Conservation (phyloP, 140 eudicot species). For the Senecio squalidus region DNA sequence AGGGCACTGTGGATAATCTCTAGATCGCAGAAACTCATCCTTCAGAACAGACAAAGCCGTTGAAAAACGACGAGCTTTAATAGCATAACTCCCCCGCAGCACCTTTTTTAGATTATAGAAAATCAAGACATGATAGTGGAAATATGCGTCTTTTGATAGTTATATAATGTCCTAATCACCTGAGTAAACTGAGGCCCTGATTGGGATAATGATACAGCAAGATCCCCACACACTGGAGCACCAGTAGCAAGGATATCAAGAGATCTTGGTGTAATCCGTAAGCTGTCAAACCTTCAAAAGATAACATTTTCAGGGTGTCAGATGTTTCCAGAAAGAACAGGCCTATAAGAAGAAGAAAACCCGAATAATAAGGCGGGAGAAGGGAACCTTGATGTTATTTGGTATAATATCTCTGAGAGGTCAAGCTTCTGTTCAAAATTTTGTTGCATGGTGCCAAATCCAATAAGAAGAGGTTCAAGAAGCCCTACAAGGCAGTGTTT, state of each 20-base stretch:
- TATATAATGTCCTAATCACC: conserved; percentile 33
- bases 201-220: conserved; percentile 96
- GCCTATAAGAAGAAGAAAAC: neutral
- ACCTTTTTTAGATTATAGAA: conserved; percentile 34
- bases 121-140: neutral
- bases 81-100: conserved; percentile 82
- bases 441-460: conserved; percentile 95
- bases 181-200: conserved; percentile 98
- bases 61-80: conserved; percentile 92
- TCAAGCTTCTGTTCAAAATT: conserved; percentile 96
- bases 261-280: conserved; percentile 97
- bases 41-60: conserved; percentile 92
- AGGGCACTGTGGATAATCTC: conserved; percentile 99
- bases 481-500: conserved; percentile 93
- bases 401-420: conserved; percentile 88
- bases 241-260: conserved; percentile 95
- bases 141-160: conserved; percentile 9
- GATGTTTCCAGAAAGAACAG: neutral
- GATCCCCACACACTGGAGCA: conserved; percentile 96
- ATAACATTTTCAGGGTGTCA: conserved; percentile 21
- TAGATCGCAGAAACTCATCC: conserved; percentile 93
- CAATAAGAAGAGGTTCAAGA: conserved; percentile 99
- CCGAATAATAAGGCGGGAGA: neutral
- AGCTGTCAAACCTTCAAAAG: conserved; percentile 80
- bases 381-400: conserved; percentile 85